Base-by-base conservation (phyloP, 2,329 filamentous ascomycete species). In the Metarhizium guizhouense region DNA sequence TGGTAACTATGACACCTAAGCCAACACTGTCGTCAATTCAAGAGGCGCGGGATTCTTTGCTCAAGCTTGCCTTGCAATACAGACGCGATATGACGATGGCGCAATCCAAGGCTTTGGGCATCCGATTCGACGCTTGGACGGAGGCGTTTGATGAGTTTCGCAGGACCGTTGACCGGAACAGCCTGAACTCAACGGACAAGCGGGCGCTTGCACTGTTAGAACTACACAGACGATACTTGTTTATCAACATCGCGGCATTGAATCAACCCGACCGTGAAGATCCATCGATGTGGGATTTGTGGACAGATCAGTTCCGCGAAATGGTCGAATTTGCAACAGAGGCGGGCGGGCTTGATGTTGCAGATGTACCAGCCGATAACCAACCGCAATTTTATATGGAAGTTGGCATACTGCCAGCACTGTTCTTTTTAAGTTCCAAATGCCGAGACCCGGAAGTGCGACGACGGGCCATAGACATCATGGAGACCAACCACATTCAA, bases 361-460 rank as follows among this genome's bases (percentile, higher is more conserved):
- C 18, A 5, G 30, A n/a, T 10, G 32, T 11, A 7, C 6, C 16
- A 38, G 6, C 20, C 6, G 38, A 20, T 14, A 40, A 47, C 29
- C 36, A 56, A 48, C 54, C 54, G 16, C 51, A 52, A 25, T 56
- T 56, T 40, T 53, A 56, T 40, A 47, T 56, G 42, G 54, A 56
- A 25, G 40, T 53, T 32, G 54, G 54, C n/a, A 52, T 53, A 4
- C 42, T 53, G 11, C 54, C 54, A 3, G 51, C 51, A 20, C 49
- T 56, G 30, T 56, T 56, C 45, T 52, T 52, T 20, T 30, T 56
- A 6, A 38, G 49, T 18, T 16, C 50, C 10, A 56, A 56, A 38
- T 56, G 54, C 34, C 54, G 54, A 25, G 54, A 56, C 25, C 50
- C 54, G 10, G 45, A 50, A n/a, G 42, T 52, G 10, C 54, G 54